phyloP scores from a whole-genome alignment of 2,329 filamentous ascomycete genomes.

The Tolypocladium guangdongense region DNA sequence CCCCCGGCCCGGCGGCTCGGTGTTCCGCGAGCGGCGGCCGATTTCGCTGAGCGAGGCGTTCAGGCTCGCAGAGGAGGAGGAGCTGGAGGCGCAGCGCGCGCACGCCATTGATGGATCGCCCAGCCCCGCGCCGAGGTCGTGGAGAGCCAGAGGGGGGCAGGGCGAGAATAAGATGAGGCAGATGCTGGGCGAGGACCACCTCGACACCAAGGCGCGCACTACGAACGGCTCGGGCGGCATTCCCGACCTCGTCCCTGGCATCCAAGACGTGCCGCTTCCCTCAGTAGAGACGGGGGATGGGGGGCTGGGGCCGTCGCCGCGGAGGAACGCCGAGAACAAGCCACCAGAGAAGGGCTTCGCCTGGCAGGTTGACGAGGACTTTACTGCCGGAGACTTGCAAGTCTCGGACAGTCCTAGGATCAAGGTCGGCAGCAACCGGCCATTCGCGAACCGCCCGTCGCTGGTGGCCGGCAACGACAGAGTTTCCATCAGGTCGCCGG shows the following conservation, averaged over 20 bases:
- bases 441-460: slow-evolving; percentile 22
- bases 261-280: slow-evolving; percentile 23
- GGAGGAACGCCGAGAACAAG: slow-evolving; percentile 1
- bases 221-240: slow-evolving; percentile 18
- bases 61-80: slow-evolving; percentile 19
- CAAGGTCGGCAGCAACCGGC: slow-evolving; percentile 22
- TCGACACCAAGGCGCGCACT: slow-evolving; percentile 17
- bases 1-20: slow-evolving; percentile 17
- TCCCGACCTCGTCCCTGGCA: slow-evolving; percentile 27
- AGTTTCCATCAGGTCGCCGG: slow-evolving; percentile 16
- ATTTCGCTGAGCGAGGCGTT: slow-evolving; percentile 34
- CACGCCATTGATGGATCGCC: slow-evolving; percentile 32
- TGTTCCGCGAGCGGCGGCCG: slow-evolving; percentile 18
- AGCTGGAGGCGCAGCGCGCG: slow-evolving; percentile 13
- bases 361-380: slow-evolving; percentile 47
- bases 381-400: slow-evolving; percentile 45
- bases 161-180: slow-evolving; percentile 20
- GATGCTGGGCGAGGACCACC: slow-evolving; percentile 16
- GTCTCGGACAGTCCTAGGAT: slow-evolving; percentile 46
- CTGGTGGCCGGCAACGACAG: slow-evolving; percentile 19
- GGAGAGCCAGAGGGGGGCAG: slow-evolving; percentile 23
- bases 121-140: slow-evolving; percentile 37
- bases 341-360: slow-evolving; percentile 42
- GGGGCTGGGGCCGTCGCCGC: neutral
- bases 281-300: slow-evolving; percentile 17